Evolutionary conservation across 257 asterid genomes (phyloP).

Genomic region (Prunella vulgaris): DNA sequence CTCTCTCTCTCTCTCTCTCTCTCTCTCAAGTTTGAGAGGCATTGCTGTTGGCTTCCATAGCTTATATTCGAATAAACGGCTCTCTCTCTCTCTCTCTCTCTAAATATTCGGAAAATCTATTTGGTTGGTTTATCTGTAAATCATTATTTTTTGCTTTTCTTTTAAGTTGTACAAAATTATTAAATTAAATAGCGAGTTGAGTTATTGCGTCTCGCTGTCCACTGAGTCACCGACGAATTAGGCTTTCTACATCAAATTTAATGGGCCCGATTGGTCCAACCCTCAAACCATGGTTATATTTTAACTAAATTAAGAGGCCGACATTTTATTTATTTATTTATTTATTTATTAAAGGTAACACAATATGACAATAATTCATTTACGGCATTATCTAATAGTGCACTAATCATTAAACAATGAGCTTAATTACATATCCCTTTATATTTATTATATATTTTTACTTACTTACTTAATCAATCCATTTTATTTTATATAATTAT

Average conservation of each 20-base stretch:
- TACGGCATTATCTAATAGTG: too few species aligned
- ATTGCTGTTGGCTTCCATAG: conserved; percentile 40
- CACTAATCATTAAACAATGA: too few species aligned
- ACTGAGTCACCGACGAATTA: conserved; percentile 36
- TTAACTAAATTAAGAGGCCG: conserved; percentile 20
- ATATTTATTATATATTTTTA: too few species aligned
- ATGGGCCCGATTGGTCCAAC: conserved; percentile 18
- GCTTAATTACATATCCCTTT: too few species aligned
- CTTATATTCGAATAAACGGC: conserved; percentile 34
- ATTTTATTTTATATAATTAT: too few species aligned
- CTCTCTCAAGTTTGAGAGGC: conserved; percentile 26
- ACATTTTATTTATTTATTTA: too few species aligned
- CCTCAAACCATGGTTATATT: background rate
- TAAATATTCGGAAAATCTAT: background rate
- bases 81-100: conserved; percentile 15
- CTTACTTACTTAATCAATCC: too few species aligned
- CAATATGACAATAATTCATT: too few species aligned
- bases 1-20: conserved; percentile 21
- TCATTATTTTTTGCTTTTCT: background rate
- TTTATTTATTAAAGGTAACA: too few species aligned
- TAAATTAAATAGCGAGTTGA: conserved; percentile 6
- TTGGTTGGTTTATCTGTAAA: conserved; percentile 10
- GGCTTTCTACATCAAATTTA: background rate
- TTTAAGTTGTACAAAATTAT: background rate
- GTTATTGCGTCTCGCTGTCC: conserved; percentile 18